Percentiles rank a stretch among this genome's conserved stretches.
phyloP scores from a whole-genome alignment of 2,329 filamentous ascomycete species.

The Emmonsia crescens region DNA sequence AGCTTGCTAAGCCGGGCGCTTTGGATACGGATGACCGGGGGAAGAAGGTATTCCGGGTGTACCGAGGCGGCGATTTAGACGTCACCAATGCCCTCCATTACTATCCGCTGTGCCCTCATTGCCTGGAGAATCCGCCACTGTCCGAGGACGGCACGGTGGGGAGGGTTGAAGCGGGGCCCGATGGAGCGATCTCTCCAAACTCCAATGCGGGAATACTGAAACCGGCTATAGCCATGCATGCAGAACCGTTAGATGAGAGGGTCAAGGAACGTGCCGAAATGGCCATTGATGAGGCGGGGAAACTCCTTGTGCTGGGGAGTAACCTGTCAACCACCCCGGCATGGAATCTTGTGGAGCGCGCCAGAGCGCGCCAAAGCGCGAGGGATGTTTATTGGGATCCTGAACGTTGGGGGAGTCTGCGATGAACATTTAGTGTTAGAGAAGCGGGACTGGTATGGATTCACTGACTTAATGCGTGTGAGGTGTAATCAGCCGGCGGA shows the following conservation, averaged over 20 bases:
- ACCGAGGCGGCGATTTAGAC: constrained; percentile 92
- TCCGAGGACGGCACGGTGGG: constrained; percentile 45
- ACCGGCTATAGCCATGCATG: constrained; percentile 92
- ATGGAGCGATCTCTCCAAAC: constrained; percentile 63
- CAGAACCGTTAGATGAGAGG: constrained; percentile 62
- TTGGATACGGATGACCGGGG: constrained; percentile 66
- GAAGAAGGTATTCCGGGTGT: constrained; percentile 63
- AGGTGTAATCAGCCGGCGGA: constrained; percentile 35
- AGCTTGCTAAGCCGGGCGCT: constrained; percentile 62
- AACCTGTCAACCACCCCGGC: constrained; percentile 92
- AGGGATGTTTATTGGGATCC: constrained; percentile 72
- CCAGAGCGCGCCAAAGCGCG: constrained; percentile 72
- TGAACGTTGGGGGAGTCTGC: constrained; percentile 56
- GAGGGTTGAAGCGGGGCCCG: constrained; percentile 58
- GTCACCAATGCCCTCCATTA: constrained; percentile 77
- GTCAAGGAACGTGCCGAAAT: constrained; percentile 69
- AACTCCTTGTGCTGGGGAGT: constrained; percentile 71
- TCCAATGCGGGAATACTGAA: constrained; percentile 74
- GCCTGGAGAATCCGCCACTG: constrained; percentile 53
- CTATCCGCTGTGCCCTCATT: constrained; percentile 80
- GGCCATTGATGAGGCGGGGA: constrained; percentile 64
- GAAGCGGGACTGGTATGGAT: constrained; percentile 17
- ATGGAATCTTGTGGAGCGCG: constrained; percentile 76
- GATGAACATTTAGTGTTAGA: constrained; percentile 36
- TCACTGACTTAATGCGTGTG: constrained; percentile 20